Evolutionary conservation across 768 basidiomycete genomes (phyloP), one percentile per base, ranked within the genome.

Genomic region (Coprinellus micaceus): DNA sequence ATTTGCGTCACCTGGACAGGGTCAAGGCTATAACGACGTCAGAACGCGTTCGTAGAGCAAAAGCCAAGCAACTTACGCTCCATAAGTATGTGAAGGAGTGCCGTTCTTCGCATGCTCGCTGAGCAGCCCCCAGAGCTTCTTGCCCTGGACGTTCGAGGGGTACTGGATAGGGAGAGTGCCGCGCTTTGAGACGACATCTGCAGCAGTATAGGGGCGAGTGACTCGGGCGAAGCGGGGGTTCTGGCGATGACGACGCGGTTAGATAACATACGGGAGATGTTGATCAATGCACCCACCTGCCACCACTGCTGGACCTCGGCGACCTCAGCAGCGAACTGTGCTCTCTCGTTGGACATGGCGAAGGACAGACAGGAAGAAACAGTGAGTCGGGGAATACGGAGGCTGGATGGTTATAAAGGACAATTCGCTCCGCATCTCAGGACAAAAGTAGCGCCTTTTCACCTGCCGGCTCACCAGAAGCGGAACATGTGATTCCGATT

Each of bases 1-100:
- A 99, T 99, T 74, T 99, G 97, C 0, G 95, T 98, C 48, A 98
- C 83, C 73, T 99, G 97, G 5, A 99, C 94, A 0, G 95, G 92
- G 70, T 99, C 97, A 61, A 99, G 86, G 21, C 96, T 98, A 53
- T 56, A 49, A 46, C 28, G 12, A 30, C 11, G 28, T 21, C 24
- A 56, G 25, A 36, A 28, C 41, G 36, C 48, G 11, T n/a, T 41
- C 17, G n/a, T 25, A n/a, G n/a, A n/a, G n/a, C n/a, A n/a, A n/a
- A n/a, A n/a, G n/a, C n/a, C 41, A 21, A 19, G n/a, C 33, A 47
- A 89, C 95, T 82, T 69, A 98, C 94, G 95, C 95, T 76, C 97
- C 97, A 67, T 98, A 99, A 59, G 97, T 99, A 69, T 95, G 92
- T 21, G 91, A 94, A 0, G 91, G 89, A 3, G 90, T 90, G 33